These are phyloP conservation scores for Globisporangium megalacanthum DNA, from an alignment of 352 stramenopile species.

Conservation along the genomic window DNA sequence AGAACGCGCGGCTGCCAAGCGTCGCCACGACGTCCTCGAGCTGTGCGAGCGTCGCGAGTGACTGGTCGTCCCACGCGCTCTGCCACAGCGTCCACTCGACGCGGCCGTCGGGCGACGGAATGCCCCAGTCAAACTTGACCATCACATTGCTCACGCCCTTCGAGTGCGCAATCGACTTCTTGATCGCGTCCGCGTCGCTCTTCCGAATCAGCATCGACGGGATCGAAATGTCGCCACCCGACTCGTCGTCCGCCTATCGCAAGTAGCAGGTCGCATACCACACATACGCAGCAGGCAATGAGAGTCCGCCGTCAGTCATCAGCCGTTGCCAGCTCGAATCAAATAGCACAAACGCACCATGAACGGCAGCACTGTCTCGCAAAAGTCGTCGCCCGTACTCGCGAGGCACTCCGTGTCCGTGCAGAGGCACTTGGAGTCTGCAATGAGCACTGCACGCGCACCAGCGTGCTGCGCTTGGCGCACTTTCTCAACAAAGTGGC, in stretches of 20 bases:
- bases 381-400: conserved; percentile 74
- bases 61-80: conserved; percentile 90
- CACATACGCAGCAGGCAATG: background rate
- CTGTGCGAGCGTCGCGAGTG: conserved; percentile 66
- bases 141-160: conserved; percentile 90
- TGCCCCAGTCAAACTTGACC: conserved; percentile 94
- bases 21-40: conserved; percentile 76
- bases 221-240: conserved; percentile 95
- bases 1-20: conserved; percentile 90
- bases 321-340: too few species aligned
- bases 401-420: conserved; percentile 69
- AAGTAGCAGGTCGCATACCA: background rate
- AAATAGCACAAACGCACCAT: conserved; percentile 44
- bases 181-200: conserved; percentile 92
- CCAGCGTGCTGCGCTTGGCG: conserved; percentile 89
- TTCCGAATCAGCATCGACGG: conserved; percentile 95
- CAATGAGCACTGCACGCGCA: conserved; percentile 93
- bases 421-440: conserved; percentile 96
- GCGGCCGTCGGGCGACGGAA: conserved; percentile 91
- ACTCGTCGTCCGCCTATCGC: conserved; percentile 91
- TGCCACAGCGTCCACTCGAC: conserved; percentile 98
- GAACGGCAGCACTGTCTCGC: conserved; percentile 85
- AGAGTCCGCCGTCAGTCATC: background rate
- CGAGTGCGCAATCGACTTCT: conserved; percentile 76
- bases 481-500: conserved; percentile 96